Evolutionary conservation across 768 basidiomycete genomes (phyloP).

Genomic region (Trametes coccinea): DNA sequence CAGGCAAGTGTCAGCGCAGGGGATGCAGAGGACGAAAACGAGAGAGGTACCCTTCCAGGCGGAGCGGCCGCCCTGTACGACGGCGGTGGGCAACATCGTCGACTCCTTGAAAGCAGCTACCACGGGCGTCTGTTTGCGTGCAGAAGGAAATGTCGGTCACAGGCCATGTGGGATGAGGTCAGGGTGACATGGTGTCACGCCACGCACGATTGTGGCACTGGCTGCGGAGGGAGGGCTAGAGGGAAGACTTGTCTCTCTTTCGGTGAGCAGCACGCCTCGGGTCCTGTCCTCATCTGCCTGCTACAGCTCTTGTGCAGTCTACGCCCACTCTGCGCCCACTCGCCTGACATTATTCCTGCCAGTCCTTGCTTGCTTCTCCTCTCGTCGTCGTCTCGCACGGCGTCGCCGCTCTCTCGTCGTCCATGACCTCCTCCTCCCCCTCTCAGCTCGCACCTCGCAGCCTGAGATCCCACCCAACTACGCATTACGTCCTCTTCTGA

Average conservation of each 20-base stretch:
- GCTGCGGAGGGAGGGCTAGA: neutral
- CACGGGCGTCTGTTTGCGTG: neutral
- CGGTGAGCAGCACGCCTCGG: too few species aligned
- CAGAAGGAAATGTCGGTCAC: neutral
- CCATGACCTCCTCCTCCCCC: slow-evolving; percentile 2
- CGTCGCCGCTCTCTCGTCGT: neutral
- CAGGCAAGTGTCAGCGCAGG: neutral
- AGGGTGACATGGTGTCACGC: neutral
- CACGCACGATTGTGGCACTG: neutral
- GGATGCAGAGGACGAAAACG: neutral
- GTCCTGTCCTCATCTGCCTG: too few species aligned
- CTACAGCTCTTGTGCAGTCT: neutral
- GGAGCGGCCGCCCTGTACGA: slow-evolving; percentile 67
- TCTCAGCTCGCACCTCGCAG: neutral
- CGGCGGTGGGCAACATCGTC: slow-evolving; percentile 63
- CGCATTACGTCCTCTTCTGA: neutral
- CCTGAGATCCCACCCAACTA: neutral
- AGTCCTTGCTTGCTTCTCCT: neutral
- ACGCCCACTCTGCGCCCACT: neutral
- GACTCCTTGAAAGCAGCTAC: neutral
- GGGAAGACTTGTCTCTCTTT: too few species aligned
- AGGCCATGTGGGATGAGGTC: slow-evolving; percentile 12
- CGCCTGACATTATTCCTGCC: neutral
- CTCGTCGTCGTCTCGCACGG: too few species aligned
- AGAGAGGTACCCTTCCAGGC: slow-evolving; percentile 73